These are phyloP conservation scores for Saccharum spontaneum DNA, from an alignment of 176 grass and related monocot genomes.

Conservation along the genomic window DNA sequence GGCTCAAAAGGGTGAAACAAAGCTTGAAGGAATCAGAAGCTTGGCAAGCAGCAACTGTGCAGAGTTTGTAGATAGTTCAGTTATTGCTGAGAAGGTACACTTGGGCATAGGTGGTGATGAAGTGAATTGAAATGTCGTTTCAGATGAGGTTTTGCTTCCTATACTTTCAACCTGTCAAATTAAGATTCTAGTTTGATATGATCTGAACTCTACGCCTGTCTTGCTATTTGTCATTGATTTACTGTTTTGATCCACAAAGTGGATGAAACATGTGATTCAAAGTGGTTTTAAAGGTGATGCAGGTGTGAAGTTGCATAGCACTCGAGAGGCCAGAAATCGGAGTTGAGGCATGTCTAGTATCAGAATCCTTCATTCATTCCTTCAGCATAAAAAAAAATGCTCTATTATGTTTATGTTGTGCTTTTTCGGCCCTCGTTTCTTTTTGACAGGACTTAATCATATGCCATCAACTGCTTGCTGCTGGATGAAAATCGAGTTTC, in stretches of 20 bases:
- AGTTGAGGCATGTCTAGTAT: conserved; percentile 51
- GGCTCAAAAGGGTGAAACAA: conserved; percentile 16
- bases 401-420: conserved; percentile 49
- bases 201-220: conserved; percentile 5
- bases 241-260: conserved; percentile 43
- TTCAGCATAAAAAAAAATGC: conserved; percentile 2
- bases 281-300: conserved; percentile 56
- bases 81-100: conserved; percentile 23
- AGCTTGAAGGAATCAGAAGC: conserved; percentile 30
- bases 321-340: conserved; percentile 27
- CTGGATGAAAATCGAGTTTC: neutral
- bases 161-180: conserved; percentile 15
- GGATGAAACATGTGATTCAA: conserved; percentile 36
- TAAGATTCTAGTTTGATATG: conserved; percentile 17
- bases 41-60: conserved; percentile 30
- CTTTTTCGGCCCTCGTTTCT: conserved; percentile 29
- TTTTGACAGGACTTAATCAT: conserved; percentile 40
- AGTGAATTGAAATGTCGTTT: conserved; percentile 24
- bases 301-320: conserved; percentile 44
- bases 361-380: conserved; percentile 9
- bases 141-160: conserved; percentile 60
- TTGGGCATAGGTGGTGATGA: conserved; percentile 18
- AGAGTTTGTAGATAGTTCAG: conserved; percentile 32
- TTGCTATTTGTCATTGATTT: conserved; percentile 8
- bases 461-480: conserved; percentile 37